Evolutionary conservation across 2,329 filamentous ascomycete species (phyloP).

Genomic region (Ophiostoma sp.): DNA sequence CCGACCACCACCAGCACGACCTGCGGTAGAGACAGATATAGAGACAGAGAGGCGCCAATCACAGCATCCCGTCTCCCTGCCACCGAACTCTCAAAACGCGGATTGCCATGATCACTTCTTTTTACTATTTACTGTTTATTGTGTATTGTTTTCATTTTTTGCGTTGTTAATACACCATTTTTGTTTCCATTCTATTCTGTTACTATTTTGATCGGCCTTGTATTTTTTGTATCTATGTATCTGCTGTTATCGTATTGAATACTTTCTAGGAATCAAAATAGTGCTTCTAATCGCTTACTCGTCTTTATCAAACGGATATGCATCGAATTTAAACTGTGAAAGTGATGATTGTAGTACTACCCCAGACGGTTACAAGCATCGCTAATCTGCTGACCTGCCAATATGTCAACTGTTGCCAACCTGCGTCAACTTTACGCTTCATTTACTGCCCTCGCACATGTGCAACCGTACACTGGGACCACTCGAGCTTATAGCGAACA

Average conservation of each 20-base stretch:
- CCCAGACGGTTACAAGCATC: not conserved
- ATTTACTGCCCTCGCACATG: not conserved
- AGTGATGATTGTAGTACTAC: not conserved
- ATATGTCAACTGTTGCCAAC: not conserved
- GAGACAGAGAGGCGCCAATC: not conserved
- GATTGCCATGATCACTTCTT: not conserved
- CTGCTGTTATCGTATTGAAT: not conserved
- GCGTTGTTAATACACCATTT: slow-evolving; percentile 1
- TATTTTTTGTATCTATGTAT: not conserved
- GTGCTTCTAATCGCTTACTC: not conserved
- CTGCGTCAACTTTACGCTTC: not conserved
- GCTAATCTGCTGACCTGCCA: not conserved
- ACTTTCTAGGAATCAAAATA: not conserved
- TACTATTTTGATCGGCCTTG: not conserved
- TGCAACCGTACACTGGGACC: not conserved
- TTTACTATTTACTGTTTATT: not conserved
- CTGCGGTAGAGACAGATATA: slow-evolving; percentile 20
- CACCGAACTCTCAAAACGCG: not conserved
- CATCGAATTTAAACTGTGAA: not conserved
- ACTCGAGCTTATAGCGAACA: not conserved
- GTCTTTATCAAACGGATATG: not conserved
- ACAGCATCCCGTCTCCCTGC: not conserved
- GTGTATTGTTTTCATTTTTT: not conserved
- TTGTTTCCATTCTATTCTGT: not conserved
- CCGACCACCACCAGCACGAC: slow-evolving; percentile 26